A percentile compares a stretch with the other conserved stretches of the same genome.
phyloP scores from a whole-genome alignment of 2,329 filamentous ascomycete species.

The Nemania sp. region DNA sequence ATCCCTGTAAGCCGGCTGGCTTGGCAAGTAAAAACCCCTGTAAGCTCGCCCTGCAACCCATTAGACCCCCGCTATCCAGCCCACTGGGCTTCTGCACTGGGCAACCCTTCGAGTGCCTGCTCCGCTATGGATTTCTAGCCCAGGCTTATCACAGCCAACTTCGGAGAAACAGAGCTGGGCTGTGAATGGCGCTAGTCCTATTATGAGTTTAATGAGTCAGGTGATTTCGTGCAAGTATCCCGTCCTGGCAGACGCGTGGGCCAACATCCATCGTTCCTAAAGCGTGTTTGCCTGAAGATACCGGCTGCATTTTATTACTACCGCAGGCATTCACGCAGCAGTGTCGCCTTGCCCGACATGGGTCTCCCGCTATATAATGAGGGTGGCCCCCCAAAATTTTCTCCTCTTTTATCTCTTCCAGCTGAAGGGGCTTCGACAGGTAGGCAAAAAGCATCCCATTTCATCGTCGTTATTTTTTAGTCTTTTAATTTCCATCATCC shows the following conservation, averaged over 20 bases:
- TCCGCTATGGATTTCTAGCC: conserved; percentile 4
- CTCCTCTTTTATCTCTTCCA: conserved; percentile 28
- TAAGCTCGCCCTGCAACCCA: conserved; percentile 26
- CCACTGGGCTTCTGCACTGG: conserved; percentile 28
- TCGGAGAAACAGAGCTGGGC: conserved; percentile 19
- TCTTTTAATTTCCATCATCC: conserved; percentile 18
- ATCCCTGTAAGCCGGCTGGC: conserved; percentile 25
- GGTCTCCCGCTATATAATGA: conserved; percentile 30
- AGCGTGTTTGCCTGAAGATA: conserved; percentile 40
- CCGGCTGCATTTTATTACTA: conserved; percentile 22
- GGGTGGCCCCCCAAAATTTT: conserved; percentile 25
- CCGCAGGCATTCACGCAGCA: conserved; percentile 24
- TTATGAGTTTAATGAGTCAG: conserved; percentile 34
- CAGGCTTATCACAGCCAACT: conserved; percentile 28
- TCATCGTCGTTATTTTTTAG: conserved; percentile 20
- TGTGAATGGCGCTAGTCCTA: conserved; percentile 28
- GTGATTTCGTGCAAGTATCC: conserved; percentile 37
- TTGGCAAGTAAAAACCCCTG: conserved; percentile 26
- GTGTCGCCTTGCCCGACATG: conserved; percentile 23
- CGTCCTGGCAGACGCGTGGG: conserved; percentile 36
- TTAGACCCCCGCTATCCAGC: conserved; percentile 29
- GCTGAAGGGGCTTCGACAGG: conserved; percentile 32
- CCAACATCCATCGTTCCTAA: conserved; percentile 36
- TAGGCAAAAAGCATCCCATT: conserved; percentile 34
- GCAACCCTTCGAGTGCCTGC: conserved; percentile 23